phyloP scores from a whole-genome alignment of 2,329 filamentous ascomycete species.

The Claviceps arundinis region DNA sequence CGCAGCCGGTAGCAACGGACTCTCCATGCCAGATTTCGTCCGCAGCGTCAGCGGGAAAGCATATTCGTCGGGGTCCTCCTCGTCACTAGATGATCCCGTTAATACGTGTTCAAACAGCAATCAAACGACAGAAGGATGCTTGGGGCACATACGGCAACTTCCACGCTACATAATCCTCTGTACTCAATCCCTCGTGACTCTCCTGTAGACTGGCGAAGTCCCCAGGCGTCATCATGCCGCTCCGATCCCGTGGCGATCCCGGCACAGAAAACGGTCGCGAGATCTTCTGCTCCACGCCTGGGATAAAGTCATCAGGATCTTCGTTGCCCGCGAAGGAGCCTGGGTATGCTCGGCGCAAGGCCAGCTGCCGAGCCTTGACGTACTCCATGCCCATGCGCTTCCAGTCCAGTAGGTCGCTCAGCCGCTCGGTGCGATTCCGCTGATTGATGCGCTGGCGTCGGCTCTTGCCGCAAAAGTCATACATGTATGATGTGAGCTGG shows the following conservation, averaged over 20 bases:
- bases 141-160: conserved; percentile 73
- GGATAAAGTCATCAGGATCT: conserved; percentile 80
- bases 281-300: conserved; percentile 88
- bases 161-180: conserved; percentile 97
- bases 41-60: conserved; percentile 46
- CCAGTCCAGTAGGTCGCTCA: conserved; percentile 95
- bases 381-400: conserved; percentile 99
- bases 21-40: conserved; percentile 29
- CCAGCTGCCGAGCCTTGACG: conserved; percentile 89
- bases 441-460: conserved; percentile 97
- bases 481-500: conserved; percentile 79
- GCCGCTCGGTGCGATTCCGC: conserved; percentile 85
- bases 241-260: conserved; percentile 78
- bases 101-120: background rate
- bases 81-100: conserved; percentile 45
- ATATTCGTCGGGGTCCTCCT: conserved; percentile 76
- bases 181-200: conserved; percentile 80
- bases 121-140: background rate
- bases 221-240: conserved; percentile 97
- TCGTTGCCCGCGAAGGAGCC: conserved; percentile 69
- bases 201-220: conserved; percentile 96
- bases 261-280: conserved; percentile 87
- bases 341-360: conserved; percentile 82
- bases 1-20: conserved; percentile 7
- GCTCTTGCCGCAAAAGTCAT: conserved; percentile 85